phyloP scores from a whole-genome alignment of 192 early-diverging fungal genomes.

The Rhizoclosmatium sp. region DNA sequence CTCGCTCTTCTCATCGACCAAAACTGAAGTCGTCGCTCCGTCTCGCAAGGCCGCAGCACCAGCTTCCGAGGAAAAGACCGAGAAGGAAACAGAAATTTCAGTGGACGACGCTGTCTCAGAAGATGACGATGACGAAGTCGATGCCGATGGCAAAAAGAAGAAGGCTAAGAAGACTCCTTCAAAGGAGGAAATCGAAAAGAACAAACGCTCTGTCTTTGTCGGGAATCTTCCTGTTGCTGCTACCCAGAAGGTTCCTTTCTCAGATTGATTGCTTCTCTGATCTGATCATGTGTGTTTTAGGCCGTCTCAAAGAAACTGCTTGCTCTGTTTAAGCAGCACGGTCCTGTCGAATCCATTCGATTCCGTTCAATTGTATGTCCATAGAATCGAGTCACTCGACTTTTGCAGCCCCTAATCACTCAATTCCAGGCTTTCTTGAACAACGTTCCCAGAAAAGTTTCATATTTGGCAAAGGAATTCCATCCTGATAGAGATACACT shows the following conservation, averaged over 20 bases:
- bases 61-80: background rate
- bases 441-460: conserved; percentile 77
- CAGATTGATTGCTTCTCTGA: too few relatives aligned
- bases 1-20: background rate
- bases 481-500: conserved; percentile 83
- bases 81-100: background rate
- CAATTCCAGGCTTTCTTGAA: conserved; percentile 55
- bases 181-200: conserved; percentile 51
- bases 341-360: conserved; percentile 83
- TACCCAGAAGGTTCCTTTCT: conserved; percentile 51
- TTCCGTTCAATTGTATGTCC: conserved; percentile 81
- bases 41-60: background rate
- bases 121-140: conserved; percentile 46
- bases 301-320: conserved; percentile 71
- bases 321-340: conserved; percentile 68
- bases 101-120: background rate
- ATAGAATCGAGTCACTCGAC: too few relatives aligned
- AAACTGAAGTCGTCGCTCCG: background rate
- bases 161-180: conserved; percentile 50
- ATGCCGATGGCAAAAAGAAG: conserved; percentile 42
- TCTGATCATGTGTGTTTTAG: too few relatives aligned
- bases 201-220: conserved; percentile 88
- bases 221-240: conserved; percentile 84
- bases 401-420: too few relatives aligned
- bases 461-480: conserved; percentile 84